Evolutionary conservation across 179 eudicot species (phyloP), one percentile per base, ranked within the genome.

Genomic region (Pouteria campechiana): DNA sequence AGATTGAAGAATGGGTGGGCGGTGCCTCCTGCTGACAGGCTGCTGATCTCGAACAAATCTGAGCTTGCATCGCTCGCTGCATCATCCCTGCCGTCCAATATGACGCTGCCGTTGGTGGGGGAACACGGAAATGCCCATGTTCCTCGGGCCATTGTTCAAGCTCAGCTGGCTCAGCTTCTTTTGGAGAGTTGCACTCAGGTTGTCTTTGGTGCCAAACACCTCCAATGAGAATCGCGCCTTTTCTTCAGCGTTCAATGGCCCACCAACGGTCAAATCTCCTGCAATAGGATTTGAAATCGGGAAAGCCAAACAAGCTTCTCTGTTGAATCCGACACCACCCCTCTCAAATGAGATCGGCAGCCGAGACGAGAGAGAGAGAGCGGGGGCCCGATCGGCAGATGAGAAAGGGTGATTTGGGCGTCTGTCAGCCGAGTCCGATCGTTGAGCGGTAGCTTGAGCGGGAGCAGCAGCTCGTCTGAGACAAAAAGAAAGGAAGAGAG

Each of bases 1-100:
- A 62, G 58, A 29, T 29, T 38, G 47, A 48, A 53, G 14, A 44
- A 57, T 7, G 77, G 65, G 40, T 52, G 59, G 23, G 57, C 52
- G 10, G 57, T 61, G 42, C 55, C 60, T n/a, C n/a, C n/a, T n/a
- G n/a, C n/a, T 0, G 83, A 59, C 15, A 85, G 57, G 48, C 88
- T 75, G 40, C 81, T 84, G 7, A 85, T 75, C 54, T 85, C 95
- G 23, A 85, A 85, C 47, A 85, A 57, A 46, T 85, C 95, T 0
- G 95, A 85, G 45, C 95, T 85, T 12, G 82, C 64, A 48, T 85
- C 95, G 30, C 95, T 85, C 2, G 57, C 78, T 0, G 49, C 41
- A 32, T 74, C 94, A 15, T 63, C 44, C 49, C 46, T 39, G n/a
- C n/a, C 29, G 48, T 44, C 40, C 49, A 78, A 29, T 20, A 50